Evolutionary conservation across 1,139 yeast genomes (phyloP), one percentile per base, ranked within the genome.

Genomic region (Zygosaccharomyces pseudobailii): DNA sequence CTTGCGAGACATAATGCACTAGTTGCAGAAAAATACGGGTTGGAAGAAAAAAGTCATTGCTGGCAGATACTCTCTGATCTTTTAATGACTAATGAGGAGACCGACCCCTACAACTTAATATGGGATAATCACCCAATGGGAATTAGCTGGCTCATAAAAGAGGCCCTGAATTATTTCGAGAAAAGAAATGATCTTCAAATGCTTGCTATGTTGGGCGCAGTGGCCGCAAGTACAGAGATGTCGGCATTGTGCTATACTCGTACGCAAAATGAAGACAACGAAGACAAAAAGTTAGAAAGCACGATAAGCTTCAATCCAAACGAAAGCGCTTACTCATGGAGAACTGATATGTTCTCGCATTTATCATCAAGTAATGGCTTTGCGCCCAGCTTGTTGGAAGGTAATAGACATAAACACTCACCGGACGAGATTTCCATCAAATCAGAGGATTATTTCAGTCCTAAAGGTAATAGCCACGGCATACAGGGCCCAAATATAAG

Each of bases 61-160:
- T 90, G 97, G 97, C 76, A 72, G 49, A 69, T 89, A n/a, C 60
- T 84, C 3, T 65, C 73, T 3, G 63, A 65, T 47, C 49, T 65
- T 36, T 39, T 65, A 7, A 56, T 64, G 47, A 55, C 54, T 2
- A 56, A 61, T 27, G 57, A 56, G 7, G 55, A 51, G 25, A 50
- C 55, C 21, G 51, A 57, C 35, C 58, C 60, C 21, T 65, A 69
- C 47, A 62, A 72, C 21, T 78, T 79, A 51, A 77, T 73, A 53
- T 89, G 97, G 96, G 92, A 90, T 0, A 69, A 77, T 4, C 95
- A 87, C 63, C 92, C 94, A 0, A 78, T 84, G 63, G 96, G 96
- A 0, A 77, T 82, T n/a, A 62, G 74, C 4, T 82, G 92, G 85
- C 69, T 88, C n/a, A 72, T 88, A 0, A 73, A 74, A 33, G 80